phyloP scores from a whole-genome alignment of 768 basidiomycete genomes.

The Rhodotorula kratochvilovae region DNA sequence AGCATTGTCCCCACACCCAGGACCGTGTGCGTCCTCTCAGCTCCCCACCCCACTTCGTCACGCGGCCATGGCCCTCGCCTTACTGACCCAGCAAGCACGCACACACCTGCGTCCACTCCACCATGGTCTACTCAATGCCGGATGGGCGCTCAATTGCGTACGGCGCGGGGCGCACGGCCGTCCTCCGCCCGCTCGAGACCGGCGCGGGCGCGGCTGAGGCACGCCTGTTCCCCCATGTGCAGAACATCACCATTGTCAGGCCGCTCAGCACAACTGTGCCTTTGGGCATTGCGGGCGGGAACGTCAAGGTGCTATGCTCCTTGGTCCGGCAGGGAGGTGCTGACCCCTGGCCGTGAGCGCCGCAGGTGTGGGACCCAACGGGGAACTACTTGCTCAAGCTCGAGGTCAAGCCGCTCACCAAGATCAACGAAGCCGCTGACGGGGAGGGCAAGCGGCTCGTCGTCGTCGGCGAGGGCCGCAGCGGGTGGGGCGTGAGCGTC shows the following conservation, averaged over 20 bases:
- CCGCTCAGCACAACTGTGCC: slow-evolving; percentile 61
- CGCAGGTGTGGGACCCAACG: slow-evolving; percentile 80
- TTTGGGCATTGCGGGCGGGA: slow-evolving; percentile 75
- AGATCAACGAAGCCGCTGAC: slow-evolving; percentile 86
- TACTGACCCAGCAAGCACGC: too few species aligned
- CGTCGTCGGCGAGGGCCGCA: slow-evolving; percentile 79
- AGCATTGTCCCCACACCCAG: not conserved
- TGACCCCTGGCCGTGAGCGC: too few species aligned
- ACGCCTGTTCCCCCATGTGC: slow-evolving; percentile 15
- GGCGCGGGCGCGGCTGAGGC: not conserved
- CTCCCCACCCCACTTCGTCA: not conserved
- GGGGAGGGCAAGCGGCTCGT: slow-evolving; percentile 91
- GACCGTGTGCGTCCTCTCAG: not conserved
- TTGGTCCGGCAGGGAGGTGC: too few species aligned
- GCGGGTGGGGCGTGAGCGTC: slow-evolving; percentile 46
- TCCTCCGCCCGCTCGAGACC: slow-evolving; percentile 21
- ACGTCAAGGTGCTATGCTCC: slow-evolving; percentile 46
- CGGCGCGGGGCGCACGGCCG: slow-evolving; percentile 20
- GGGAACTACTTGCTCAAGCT: slow-evolving; percentile 64
- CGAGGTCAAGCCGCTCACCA: slow-evolving; percentile 33
- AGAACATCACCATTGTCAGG: slow-evolving; percentile 15
- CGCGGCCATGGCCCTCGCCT: not conserved
- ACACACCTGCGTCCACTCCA: slow-evolving; percentile 25
- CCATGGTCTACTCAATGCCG: slow-evolving; percentile 25
- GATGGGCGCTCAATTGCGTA: slow-evolving; percentile 27